phyloP scores from a whole-genome alignment of 345 rosid genomes.

The Streptanthus diversifolius region DNA sequence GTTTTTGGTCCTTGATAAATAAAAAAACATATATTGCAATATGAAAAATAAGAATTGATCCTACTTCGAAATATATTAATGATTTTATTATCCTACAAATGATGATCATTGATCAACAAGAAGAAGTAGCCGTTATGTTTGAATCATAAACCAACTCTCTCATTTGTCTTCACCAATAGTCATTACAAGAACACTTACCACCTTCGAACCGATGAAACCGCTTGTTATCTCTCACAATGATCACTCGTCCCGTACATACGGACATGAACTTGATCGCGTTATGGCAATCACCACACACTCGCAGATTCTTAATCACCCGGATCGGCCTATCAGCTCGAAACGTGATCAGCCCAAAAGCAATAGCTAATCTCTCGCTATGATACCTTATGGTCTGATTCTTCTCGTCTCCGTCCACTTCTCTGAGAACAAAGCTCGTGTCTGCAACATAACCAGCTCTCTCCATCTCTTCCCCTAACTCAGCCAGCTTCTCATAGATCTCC shows the following conservation, averaged over 20 bases:
- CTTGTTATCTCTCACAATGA: conserved; percentile 79
- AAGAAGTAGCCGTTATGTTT: background rate
- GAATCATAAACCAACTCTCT: background rate
- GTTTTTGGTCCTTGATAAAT: no score
- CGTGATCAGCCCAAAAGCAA: conserved; percentile 68
- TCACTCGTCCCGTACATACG: conserved; percentile 65
- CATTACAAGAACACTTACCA: conserved; percentile 85
- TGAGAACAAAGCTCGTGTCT: conserved; percentile 75
- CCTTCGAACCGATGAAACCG: conserved; percentile 79
- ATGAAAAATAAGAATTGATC: no score
- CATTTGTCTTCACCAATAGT: conserved; percentile 63
- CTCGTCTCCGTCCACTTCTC: conserved; percentile 65
- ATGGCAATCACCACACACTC: conserved; percentile 91
- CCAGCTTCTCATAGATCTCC: conserved; percentile 70
- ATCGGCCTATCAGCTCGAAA: conserved; percentile 61
- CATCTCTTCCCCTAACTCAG: conserved; percentile 74
- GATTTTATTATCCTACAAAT: background rate
- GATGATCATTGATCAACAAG: background rate
- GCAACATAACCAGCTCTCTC: conserved; percentile 80
- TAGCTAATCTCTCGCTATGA: conserved; percentile 80
- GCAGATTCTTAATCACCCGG: conserved; percentile 79
- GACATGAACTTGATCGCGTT: conserved; percentile 82
- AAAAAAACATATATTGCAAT: no score
- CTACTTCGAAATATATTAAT: background rate
- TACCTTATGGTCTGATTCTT: conserved; percentile 67